A percentile compares a stretch with the other conserved stretches of the same genome.
phyloP scores from a whole-genome alignment of 2,329 filamentous ascomycete genomes.

The Aspergillus sojae region DNA sequence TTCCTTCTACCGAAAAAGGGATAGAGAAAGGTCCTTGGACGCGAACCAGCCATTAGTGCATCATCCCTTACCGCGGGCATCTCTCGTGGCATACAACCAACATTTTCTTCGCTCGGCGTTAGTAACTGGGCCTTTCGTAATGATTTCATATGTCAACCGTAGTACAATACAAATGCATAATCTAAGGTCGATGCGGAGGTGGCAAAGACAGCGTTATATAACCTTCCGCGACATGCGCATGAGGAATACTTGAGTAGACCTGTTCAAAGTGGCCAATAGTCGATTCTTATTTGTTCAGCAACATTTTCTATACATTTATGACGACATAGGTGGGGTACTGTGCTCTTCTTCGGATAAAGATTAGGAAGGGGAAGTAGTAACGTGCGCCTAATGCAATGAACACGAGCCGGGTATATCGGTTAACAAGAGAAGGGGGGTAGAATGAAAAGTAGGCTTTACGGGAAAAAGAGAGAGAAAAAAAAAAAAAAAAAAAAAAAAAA shows the following conservation, averaged over 20 bases:
- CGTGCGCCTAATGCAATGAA: slow-evolving; percentile 1
- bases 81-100: background rate
- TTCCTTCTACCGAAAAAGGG: background rate
- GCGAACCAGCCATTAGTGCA: background rate
- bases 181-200: background rate
- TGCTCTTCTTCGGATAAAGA: background rate
- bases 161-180: background rate
- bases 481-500: background rate
- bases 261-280: background rate
- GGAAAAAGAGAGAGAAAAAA: background rate
- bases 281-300: background rate
- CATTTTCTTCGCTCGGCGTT: background rate
- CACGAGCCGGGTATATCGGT: slow-evolving; percentile 12
- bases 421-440: background rate
- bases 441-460: background rate
- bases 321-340: background rate
- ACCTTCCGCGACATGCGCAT: slow-evolving; percentile 1
- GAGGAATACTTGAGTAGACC: background rate
- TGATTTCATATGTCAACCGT: background rate
- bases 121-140: background rate
- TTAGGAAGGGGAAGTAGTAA: background rate
- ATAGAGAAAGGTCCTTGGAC: background rate
- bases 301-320: background rate
- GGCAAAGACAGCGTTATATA: slow-evolving; percentile 5
- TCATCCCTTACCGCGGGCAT: background rate